Conservation (phyloP, 202 grass and related monocot species). For the Elaeis oleifera region DNA sequence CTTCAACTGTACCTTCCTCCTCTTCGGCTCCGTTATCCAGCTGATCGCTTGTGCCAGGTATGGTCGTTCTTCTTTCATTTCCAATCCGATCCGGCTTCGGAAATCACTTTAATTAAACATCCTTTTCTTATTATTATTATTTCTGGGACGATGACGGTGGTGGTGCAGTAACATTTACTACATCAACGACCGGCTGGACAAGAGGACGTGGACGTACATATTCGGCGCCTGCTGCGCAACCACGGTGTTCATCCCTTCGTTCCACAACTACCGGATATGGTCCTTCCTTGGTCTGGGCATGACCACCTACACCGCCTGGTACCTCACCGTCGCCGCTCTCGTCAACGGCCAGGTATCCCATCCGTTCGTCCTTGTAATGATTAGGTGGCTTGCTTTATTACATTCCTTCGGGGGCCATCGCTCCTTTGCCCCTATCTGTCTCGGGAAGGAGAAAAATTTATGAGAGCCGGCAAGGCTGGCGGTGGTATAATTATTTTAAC, state of each 20-base stretch:
- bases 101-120: too few species aligned
- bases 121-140: not conserved
- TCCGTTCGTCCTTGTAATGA: too few species aligned
- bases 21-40: constrained; percentile 96
- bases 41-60: constrained; percentile 94
- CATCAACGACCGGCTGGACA: constrained; percentile 97
- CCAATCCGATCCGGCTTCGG: not conserved
- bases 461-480: too few species aligned
- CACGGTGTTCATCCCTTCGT: constrained; percentile 96
- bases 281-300: constrained; percentile 94
- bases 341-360: constrained; percentile 64
- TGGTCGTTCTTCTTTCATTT: not conserved
- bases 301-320: constrained; percentile 99
- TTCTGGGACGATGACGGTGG: not conserved
- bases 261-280: constrained; percentile 99
- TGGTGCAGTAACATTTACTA: constrained; percentile 92
- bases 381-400: too few species aligned
- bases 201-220: constrained; percentile 99
- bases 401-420: too few species aligned
- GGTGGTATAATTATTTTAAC: too few species aligned
- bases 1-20: constrained; percentile 99
- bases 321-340: constrained; percentile 82
- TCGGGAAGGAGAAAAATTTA: too few species aligned
- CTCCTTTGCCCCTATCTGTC: too few species aligned
- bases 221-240: constrained; percentile 97